Conservation (phyloP, 768 basidiomycete genomes). For the Suillus clintonianus region DNA sequence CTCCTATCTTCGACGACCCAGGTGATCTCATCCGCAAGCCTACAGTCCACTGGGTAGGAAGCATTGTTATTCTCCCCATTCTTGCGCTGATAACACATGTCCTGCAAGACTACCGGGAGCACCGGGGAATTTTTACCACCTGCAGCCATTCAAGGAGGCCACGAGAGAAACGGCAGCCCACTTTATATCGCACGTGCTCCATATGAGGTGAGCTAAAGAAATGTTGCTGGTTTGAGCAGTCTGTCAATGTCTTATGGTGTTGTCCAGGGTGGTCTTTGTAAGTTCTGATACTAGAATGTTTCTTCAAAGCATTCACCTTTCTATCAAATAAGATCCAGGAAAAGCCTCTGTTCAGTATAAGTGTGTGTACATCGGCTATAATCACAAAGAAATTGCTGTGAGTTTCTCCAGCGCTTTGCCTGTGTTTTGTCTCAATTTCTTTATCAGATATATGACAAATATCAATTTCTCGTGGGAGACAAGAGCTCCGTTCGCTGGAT, state of each 20-base stretch:
- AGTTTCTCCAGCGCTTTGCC: not conserved
- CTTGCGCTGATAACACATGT: no score
- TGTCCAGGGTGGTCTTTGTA: not conserved
- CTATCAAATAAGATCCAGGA: not conserved
- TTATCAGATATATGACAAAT: constrained; percentile 24
- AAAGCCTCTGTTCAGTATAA: not conserved
- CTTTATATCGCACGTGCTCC: not conserved
- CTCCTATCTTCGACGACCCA: no score
- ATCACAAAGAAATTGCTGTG: constrained; percentile 16
- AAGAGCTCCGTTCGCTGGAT: constrained; percentile 28
- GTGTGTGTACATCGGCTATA: constrained; percentile 5
- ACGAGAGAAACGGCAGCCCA: not conserved
- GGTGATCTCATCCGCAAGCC: no score
- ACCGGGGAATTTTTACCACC: not conserved
- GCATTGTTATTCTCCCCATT: no score
- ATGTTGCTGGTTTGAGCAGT: not conserved
- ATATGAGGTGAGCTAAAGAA: not conserved
- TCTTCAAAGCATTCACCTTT: not conserved
- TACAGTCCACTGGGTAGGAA: no score
- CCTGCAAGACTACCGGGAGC: not conserved
- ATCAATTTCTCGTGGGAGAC: constrained; percentile 27
- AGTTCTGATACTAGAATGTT: not conserved
- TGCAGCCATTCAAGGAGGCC: not conserved
- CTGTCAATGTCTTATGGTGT: not conserved
- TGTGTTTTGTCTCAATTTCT: not conserved